Conservation (phyloP, 2,329 filamentous ascomycete genomes). For the Akanthomyces uredinophilus region DNA sequence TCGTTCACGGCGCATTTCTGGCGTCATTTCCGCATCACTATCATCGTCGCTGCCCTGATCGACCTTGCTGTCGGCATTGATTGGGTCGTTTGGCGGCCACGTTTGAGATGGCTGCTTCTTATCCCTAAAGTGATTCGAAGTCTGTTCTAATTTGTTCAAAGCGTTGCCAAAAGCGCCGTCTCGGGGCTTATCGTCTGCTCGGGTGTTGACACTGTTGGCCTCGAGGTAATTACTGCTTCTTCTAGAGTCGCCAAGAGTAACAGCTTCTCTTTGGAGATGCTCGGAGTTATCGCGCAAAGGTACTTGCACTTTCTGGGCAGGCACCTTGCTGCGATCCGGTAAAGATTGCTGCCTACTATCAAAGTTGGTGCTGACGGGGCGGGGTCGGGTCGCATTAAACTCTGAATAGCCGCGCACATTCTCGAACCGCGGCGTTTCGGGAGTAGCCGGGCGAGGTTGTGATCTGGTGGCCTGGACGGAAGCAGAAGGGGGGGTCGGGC, state of each 20-base stretch:
- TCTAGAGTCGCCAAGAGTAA: not conserved
- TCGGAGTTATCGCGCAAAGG: not conserved
- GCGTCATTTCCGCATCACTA: constrained; percentile 65
- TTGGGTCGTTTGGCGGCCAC: not conserved
- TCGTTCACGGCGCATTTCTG: constrained; percentile 84
- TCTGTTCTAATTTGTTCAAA: constrained; percentile 81
- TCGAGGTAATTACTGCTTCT: not conserved
- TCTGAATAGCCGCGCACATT: constrained; percentile 24
- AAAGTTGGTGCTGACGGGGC: constrained; percentile 78
- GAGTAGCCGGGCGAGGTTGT: not conserved
- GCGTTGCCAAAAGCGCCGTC: constrained; percentile 87
- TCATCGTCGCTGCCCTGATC: constrained; percentile 62
- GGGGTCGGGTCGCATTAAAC: constrained; percentile 40
- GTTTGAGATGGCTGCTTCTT: not conserved
- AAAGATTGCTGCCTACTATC: constrained; percentile 35
- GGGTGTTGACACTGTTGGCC: not conserved
- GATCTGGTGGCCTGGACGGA: not conserved
- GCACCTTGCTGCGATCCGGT: constrained; percentile 51
- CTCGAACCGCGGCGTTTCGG: constrained; percentile 10
- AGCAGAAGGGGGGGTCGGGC: not conserved
- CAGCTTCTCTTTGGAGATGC: not conserved
- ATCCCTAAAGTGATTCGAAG: constrained; percentile 41
- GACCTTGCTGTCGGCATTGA: constrained; percentile 40
- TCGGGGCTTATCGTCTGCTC: constrained; percentile 52
- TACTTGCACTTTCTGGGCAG: constrained; percentile 42